A percentile compares a stretch with the other conserved stretches of the same genome.
Evolutionary conservation across 2,329 filamentous ascomycete genomes (phyloP).

Genomic region (Cladosporium sp.): DNA sequence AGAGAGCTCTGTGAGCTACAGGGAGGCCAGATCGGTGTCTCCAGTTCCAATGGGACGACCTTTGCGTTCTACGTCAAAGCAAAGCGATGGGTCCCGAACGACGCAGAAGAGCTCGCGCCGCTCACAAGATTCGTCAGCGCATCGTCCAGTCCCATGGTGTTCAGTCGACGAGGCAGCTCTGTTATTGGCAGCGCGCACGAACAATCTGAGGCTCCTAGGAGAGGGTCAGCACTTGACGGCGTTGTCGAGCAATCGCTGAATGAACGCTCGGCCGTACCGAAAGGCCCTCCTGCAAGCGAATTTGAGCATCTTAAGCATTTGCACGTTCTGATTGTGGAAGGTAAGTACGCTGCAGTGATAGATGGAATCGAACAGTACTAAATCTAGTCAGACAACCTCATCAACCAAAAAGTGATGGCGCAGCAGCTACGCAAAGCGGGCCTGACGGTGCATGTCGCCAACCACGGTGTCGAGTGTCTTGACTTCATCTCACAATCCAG

Average conservation of each 20-base stretch:
- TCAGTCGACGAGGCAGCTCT: constrained; percentile 20
- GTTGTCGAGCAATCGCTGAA: not conserved
- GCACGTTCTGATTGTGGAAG: constrained; percentile 17
- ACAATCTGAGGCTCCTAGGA: not conserved
- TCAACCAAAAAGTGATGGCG: constrained; percentile 37
- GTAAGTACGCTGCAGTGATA: constrained; percentile 10
- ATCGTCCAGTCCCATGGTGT: constrained; percentile 22
- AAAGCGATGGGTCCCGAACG: constrained; percentile 1
- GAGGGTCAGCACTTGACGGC: not conserved
- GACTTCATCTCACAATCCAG: constrained; percentile 15
- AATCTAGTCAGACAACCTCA: constrained; percentile 30
- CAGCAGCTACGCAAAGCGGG: constrained; percentile 35
- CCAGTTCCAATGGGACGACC: constrained; percentile 53
- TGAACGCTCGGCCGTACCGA: constrained; percentile 18
- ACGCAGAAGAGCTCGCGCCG: not conserved
- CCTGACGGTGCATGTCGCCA: constrained; percentile 33
- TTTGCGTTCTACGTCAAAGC: constrained; percentile 62
- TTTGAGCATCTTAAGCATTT: not conserved
- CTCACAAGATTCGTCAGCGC: constrained; percentile 18
- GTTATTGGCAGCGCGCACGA: constrained; percentile 10
- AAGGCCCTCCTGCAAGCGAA: not conserved
- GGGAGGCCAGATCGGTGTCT: constrained; percentile 62
- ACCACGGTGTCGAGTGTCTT: constrained; percentile 34
- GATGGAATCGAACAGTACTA: constrained; percentile 11
- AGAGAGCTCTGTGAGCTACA: constrained; percentile 62